Evolutionary conservation across 1,284 basidiomycete genomes (phyloP), one percentile per base, ranked within the genome.

Genomic region (Pascua sp.): DNA sequence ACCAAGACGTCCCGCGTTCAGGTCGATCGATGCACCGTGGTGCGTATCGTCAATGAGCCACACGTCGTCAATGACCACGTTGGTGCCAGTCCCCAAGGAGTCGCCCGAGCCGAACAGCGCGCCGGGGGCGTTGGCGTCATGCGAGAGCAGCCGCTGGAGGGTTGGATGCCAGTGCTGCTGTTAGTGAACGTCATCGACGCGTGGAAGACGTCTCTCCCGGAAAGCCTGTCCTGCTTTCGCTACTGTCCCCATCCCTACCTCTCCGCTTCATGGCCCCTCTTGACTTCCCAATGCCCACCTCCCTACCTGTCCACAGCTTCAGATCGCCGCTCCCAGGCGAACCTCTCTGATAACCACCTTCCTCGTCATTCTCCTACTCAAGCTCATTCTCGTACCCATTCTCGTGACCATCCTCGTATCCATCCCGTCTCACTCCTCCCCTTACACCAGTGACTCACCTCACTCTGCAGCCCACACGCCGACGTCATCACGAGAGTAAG

Each of bases 391-490:
- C 24, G 24, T 32, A 4, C 24, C 24, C 24, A 32, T 32, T 32
- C 24, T 32, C 24, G 24, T 7, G 7, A 4, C 24, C 24, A 32
- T 32, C 24, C 3, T 7, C 24, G 24, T 32, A 32, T 2, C 45
- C 18, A 38, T 38, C 15, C 24, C 24, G 10, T 16, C 7, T 38
- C n/a, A 10, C 16, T 37, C 12, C 11, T 36, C 4, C 49, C 37
- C 13, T 13, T n/a, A 44, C 16, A n/a, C 11, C 8, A 8, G 15
- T 32, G 11, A 66, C 82, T 58, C 54, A 85, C 88, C 83, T 91
- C 88, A 73, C 91, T 91, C 59, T 84, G 84, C 65, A 92, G 85
- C 9, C 90, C 90, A 71, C 88, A 91, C 2, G 88, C 89, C 67
- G 91, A 89, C 5, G 83, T 82, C 43, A 88, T 76, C 56, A 92